Conservation (phyloP, 306 rosid genomes). For the Begonia masoniana region DNA sequence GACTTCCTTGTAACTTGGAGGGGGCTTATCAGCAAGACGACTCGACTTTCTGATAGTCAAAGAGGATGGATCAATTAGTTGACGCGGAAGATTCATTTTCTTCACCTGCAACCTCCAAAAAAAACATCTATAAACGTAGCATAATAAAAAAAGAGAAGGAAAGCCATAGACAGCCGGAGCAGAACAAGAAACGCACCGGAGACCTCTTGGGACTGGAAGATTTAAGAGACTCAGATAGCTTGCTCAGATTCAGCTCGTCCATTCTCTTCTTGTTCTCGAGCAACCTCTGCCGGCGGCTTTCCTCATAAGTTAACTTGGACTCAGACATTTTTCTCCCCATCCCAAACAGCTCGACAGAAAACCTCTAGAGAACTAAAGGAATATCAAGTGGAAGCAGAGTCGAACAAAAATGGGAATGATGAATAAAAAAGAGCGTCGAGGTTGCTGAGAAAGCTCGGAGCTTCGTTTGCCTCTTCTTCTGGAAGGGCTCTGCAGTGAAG, state of each 20-base stretch:
- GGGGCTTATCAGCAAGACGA: conserved; percentile 18
- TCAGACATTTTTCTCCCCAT: conserved; percentile 18
- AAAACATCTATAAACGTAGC: background rate
- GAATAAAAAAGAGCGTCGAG: no score
- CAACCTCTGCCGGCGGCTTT: conserved; percentile 28
- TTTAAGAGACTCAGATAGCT: conserved; percentile 24
- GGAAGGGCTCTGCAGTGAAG: no score
- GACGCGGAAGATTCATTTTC: conserved; percentile 19
- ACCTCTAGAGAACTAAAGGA: no score
- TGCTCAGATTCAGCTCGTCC: conserved; percentile 38
- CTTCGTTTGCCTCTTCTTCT: no score
- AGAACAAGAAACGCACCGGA: conserved; percentile 16
- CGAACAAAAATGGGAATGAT: no score
- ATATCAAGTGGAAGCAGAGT: no score
- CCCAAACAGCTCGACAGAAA: background rate
- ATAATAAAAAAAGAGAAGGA: background rate
- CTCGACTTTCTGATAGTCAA: conserved; percentile 27
- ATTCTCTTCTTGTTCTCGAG: conserved; percentile 39
- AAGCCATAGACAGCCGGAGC: no score
- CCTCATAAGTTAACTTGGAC: conserved; percentile 28
- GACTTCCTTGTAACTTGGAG: conserved; percentile 35
- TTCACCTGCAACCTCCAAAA: conserved; percentile 11
- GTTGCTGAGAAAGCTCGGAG: no score
- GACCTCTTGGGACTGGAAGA: conserved; percentile 22
- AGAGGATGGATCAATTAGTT: conserved; percentile 10